phyloP scores from a whole-genome alignment of 1,139 yeast genomes.

The Magnusiomyces sp. region DNA sequence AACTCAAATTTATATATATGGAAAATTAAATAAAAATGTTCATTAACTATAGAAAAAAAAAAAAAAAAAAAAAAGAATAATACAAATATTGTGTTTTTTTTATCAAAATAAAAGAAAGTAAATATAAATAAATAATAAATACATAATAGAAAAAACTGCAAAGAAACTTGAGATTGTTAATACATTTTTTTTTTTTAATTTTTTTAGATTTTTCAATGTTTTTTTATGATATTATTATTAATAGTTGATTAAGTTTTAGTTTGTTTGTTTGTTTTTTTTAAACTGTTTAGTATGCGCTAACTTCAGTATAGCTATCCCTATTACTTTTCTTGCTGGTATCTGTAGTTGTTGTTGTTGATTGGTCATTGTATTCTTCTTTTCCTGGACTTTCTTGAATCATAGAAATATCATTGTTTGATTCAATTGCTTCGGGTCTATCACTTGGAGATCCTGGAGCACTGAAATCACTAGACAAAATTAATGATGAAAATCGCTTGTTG shows the following conservation, averaged over 20 bases:
- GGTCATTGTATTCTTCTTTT: neutral
- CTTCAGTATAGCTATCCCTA: constrained; percentile 26
- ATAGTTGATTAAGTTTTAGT: neutral
- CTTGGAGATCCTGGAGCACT: neutral
- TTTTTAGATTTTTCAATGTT: neutral
- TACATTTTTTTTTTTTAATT: neutral
- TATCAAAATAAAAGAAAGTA: neutral
- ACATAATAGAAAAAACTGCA: neutral
- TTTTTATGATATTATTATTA: neutral
- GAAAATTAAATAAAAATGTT: no score
- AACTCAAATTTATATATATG: no score
- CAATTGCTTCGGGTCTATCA: neutral
- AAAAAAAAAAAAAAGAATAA: neutral
- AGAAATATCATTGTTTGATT: neutral
- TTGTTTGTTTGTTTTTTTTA: neutral
- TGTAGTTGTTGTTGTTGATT: neutral
- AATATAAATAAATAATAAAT: neutral
- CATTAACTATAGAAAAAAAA: neutral
- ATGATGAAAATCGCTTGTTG: constrained; percentile 12
- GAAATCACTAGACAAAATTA: constrained; percentile 11
- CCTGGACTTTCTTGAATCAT: neutral
- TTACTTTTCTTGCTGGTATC: constrained; percentile 15
- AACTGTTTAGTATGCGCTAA: constrained; percentile 23
- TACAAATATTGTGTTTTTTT: neutral
- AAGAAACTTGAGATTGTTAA: neutral